Evolutionary conservation across 768 basidiomycete genomes (phyloP), one percentile per base, ranked within the genome.

Genomic region (Termitomyces sp.): DNA sequence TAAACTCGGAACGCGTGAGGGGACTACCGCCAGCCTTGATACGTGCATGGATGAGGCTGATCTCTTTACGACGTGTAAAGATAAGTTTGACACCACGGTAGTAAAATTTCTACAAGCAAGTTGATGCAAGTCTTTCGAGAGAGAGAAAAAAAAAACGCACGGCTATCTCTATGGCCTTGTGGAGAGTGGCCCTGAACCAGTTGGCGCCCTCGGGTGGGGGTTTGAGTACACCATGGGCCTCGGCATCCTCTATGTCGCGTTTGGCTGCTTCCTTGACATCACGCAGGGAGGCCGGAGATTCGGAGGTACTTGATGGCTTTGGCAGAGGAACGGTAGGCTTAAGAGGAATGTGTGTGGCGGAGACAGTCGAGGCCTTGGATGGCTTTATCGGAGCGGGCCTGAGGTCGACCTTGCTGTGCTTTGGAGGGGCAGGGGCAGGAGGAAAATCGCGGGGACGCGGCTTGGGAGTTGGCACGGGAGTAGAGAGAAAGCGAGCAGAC

Each of bases 81-180:
- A 94, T 84, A 58, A 88, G 77, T 71, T 86, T 90, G 57, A 89
- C 74, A 27, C 91, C 93, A 36, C 83, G 78, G 65, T 77, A 87
- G 72, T 95, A 95, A 71, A 95, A 95, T 88, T 92, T 92, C 87
- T 88, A 65, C 22, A 10, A 27, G 24, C 13, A 36, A n/a, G 5
- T 32, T 16, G 47, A 48, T 33, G 24, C 24, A 53, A 57, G 24
- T 12, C 45, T 24, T 33, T 22, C 50, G 5, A 20, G 44, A 20
- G 69, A 16, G 46, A 9, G 22, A 32, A 0, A 20, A 30, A 16
- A 32, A 9, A 20, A 24, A 71, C 75, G 45, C 61, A 79, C 79
- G 40, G 74, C 75, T 34, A 84, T 74, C 62, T 82, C 71, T 37
- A 80, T 76, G 26, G 68, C 74, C 53, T 80, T 79, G 66, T 83